Evolutionary conservation across 345 rosid species (phyloP).

Genomic region (Ceriops decandra): DNA sequence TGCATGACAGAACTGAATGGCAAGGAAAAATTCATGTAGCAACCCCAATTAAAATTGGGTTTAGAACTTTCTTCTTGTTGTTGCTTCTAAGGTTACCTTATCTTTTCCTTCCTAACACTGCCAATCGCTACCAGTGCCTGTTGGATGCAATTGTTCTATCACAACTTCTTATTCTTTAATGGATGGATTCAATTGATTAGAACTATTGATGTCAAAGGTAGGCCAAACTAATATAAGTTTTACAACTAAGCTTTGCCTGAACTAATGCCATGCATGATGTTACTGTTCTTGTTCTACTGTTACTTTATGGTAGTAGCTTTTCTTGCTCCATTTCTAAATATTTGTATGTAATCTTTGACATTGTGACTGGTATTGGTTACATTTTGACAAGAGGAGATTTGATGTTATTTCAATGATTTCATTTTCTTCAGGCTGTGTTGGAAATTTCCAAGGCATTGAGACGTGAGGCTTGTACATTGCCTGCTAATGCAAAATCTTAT

Average conservation of each 20-base stretch:
- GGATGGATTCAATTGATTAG: not conserved
- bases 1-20: too few species aligned
- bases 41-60: too few species aligned
- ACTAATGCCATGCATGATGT: too few species aligned
- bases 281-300: too few species aligned
- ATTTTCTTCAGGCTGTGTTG: constrained; percentile 56
- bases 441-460: constrained; percentile 74
- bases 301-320: not conserved
- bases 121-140: too few species aligned
- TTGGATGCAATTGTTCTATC: too few species aligned
- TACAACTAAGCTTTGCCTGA: too few species aligned
- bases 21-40: too few species aligned
- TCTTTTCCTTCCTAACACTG: too few species aligned
- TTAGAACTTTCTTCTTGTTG: too few species aligned
- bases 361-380: not conserved
- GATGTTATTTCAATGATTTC: constrained; percentile 7
- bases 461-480: constrained; percentile 63
- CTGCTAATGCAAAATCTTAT: constrained; percentile 46
- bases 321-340: not conserved
- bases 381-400: not conserved
- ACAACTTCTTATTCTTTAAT: too few species aligned
- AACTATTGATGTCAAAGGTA: not conserved
- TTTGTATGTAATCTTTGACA: not conserved
- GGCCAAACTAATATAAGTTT: not conserved
- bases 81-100: too few species aligned